phyloP scores from a whole-genome alignment of 2,329 filamentous ascomycete species.

The Cladosporium sp. region DNA sequence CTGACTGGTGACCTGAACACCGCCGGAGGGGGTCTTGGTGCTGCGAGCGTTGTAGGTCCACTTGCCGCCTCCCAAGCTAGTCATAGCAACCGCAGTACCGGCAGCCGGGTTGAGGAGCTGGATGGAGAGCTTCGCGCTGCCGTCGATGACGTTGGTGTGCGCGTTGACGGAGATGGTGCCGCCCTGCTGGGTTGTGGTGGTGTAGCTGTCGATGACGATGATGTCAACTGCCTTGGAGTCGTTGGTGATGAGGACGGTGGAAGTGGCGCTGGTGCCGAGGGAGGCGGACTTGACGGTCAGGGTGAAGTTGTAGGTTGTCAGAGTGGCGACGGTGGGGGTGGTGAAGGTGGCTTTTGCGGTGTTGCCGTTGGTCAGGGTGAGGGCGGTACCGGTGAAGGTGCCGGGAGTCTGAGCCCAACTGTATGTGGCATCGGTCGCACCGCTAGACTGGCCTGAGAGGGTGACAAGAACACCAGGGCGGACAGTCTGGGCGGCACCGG shows the following conservation, averaged over 20 bases:
- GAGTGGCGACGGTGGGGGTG: conserved; percentile 20
- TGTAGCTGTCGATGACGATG: conserved; percentile 33
- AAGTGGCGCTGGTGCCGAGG: conserved; percentile 23
- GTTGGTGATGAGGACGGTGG: conserved; percentile 28
- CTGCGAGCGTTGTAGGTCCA: conserved; percentile 27
- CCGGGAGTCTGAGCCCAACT: conserved; percentile 18
- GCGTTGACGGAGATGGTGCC: conserved; percentile 32
- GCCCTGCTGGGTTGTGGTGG: conserved; percentile 27
- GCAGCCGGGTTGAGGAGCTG: conserved; percentile 24
- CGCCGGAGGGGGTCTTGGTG: conserved; percentile 25
- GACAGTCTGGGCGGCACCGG: conserved; percentile 18
- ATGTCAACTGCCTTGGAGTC: conserved; percentile 25
- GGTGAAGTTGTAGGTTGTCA: conserved; percentile 28
- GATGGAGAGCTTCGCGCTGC: conserved; percentile 29
- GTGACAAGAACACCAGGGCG: conserved; percentile 30
- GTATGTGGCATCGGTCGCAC: conserved; percentile 28
- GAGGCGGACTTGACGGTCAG: conserved; percentile 29
- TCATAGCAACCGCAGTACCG: conserved; percentile 22
- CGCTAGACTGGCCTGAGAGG: conserved; percentile 30
- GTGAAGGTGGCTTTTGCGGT: conserved; percentile 15
- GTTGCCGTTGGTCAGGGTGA: conserved; percentile 23
- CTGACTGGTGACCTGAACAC: conserved; percentile 20
- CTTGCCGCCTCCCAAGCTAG: conserved; percentile 24
- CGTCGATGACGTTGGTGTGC: conserved; percentile 33
- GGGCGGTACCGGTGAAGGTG: conserved; percentile 19